Conservation (phyloP, 331 rosid species). For the Acacia concinna region DNA sequence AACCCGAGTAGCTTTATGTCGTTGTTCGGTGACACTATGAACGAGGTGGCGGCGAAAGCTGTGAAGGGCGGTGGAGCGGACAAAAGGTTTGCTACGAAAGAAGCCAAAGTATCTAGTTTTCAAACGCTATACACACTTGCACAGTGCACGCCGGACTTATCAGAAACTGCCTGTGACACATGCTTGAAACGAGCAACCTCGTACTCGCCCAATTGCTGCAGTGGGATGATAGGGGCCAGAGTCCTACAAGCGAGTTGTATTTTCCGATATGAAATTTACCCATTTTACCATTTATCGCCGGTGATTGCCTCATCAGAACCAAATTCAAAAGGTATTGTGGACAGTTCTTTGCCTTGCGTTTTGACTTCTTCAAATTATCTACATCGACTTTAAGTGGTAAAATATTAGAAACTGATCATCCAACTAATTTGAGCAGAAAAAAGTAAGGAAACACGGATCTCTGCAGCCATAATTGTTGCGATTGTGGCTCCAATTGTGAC, state of each 20-base stretch:
- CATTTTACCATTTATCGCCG: conserved; percentile 18
- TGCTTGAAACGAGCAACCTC: conserved; percentile 22
- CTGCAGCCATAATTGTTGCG: conserved; percentile 21
- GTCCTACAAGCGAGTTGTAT: conserved; percentile 36
- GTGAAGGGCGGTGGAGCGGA: not conserved
- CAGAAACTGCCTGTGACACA: not conserved
- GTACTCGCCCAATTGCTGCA: not conserved
- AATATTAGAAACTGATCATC: not conserved
- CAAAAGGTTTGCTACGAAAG: conserved; percentile 25
- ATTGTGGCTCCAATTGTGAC: conserved; percentile 36
- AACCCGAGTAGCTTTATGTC: conserved; percentile 12
- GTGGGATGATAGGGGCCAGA: conserved; percentile 34
- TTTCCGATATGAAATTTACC: conserved; percentile 40
- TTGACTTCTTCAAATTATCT: not conserved
- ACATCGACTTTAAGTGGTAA: not conserved
- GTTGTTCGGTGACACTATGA: not conserved
- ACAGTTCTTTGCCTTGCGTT: not conserved
- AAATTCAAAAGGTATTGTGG: not conserved
- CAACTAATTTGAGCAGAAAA: conserved; percentile 36
- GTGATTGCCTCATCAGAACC: not conserved
- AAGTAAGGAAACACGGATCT: not conserved
- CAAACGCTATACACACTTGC: conserved; percentile 27
- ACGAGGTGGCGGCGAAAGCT: not conserved
- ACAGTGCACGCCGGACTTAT: conserved; percentile 42
- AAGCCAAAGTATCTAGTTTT: conserved; percentile 4